Base-by-base conservation (phyloP, 768 basidiomycete genomes). In the Candolleomyces aberdarensis region DNA sequence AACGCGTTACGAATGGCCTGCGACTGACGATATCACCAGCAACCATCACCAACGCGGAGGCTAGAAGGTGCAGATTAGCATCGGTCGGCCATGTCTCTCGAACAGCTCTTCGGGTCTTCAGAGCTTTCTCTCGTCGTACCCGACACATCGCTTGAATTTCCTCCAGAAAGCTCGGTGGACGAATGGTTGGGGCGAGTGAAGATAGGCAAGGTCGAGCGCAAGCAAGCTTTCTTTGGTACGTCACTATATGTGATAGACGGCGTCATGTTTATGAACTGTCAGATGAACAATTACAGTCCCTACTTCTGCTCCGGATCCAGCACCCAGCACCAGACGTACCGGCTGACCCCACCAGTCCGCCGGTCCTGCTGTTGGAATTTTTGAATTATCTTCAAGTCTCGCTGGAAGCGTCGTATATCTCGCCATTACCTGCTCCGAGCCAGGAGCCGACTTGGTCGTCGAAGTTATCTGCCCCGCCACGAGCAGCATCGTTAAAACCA, bases 351-450 rank as follows among this genome's bases (percentile, higher is more conserved):
- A 65, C 68, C 4, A 67, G 76, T 43, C 80, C 81, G 5, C 80
- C 80, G n/a, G 71, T 75, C 48, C 62, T 70, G 22, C 74, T 92
- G 31, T 75, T 90, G 7, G 72, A 83, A 6, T 85, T 91, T 67
- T 76, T 93, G 46, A 73, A 84, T 3, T 88, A 88, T 70, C 72
- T 89, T 7, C 89, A 95, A 73, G 78, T 94, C 15, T 85, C 92
- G 7, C 80, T 94, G 50, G 92, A 94, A 59, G 91, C 92, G 1
- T 86, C 85, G 2, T 96, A 94, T 68, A 89, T 91, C 52, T 83
- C 89, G 1, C 77, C 82, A 41, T 70, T 76, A 13, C 80, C 77
- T 19, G 69, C 63, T 29, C 64, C 68, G 40, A 71, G 62, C 52
- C 69, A 68, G 17, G 79, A 75, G 17, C 66, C 72, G n/a, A 76